Base-by-base conservation (phyloP, 805 yeast species). In the Lipomyces sp. region DNA sequence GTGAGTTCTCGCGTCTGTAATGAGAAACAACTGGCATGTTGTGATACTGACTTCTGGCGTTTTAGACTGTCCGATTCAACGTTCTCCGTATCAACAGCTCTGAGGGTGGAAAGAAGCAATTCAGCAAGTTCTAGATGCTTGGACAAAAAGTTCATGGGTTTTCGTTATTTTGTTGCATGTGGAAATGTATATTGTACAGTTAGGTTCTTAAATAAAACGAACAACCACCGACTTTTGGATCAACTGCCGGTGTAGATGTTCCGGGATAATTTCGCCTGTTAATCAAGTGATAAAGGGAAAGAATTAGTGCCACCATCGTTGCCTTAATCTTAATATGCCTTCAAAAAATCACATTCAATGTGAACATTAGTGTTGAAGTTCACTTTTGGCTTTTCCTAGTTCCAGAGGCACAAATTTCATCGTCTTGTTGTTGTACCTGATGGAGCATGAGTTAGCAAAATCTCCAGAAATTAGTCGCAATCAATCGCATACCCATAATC, bases 61-160 rank as follows among this genome's bases (percentile, higher is more conserved):
- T n/a, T n/a, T n/a, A n/a, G 74, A 93, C 99, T 69, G 97, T 93
- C 71, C 91, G 98, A 86, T 93, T 93, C 87, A 93, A 93, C 84
- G 99, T 93, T 71, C 81, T 93, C 73, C 89, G 90, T 80, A 79
- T 90, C 71, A 79, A 89, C 71, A 83, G 93, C 74, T 78, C 81
- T 69, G 86, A 90, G 75, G 84, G 85, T 78, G 66, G 68, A 59
- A 79, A 78, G 83, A 93, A 93, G 86, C 88, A 87, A 80, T 93
- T 93, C 83, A 70, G 89, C 78, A 93, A 93, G 81, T 93, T 93
- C 79, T 93, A 91, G 51, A 49, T 45, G 49, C 35, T 45, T 28
- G 18, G 38, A 19, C 32, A 41, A 46, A 53, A 53, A 46, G 45
- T 49, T 45, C 24, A 21, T 31, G 18, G 51, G 51, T 48, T 34